Evolutionary conservation across 805 yeast species (phyloP).

Genomic region (Wickerhamiella sergipiensis): DNA sequence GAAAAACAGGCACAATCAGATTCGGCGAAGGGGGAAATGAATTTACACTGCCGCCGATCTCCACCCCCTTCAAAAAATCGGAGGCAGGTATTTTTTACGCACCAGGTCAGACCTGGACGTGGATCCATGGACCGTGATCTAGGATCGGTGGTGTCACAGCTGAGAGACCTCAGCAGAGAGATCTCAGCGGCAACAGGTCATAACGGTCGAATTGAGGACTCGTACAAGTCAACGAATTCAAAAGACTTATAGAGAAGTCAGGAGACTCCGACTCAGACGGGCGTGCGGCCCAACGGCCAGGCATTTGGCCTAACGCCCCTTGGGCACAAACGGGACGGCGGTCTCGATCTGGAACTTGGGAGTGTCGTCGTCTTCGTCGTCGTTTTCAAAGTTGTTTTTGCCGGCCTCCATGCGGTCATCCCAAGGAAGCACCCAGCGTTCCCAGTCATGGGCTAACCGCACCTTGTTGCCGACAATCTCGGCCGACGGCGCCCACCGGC

Average conservation of each 20-base stretch:
- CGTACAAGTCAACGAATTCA: too few species aligned
- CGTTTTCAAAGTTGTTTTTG: slow-evolving; percentile 27
- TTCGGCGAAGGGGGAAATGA: not conserved
- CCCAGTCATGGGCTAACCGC: slow-evolving; percentile 44
- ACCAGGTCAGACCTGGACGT: too few species aligned
- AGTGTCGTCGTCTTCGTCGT: slow-evolving; percentile 12
- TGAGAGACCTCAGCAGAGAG: too few species aligned
- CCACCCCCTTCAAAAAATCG: not conserved
- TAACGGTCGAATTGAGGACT: too few species aligned
- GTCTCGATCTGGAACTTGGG: slow-evolving; percentile 25
- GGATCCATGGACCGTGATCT: too few species aligned
- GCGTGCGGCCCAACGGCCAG: too few species aligned
- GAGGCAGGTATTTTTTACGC: not conserved
- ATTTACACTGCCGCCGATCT: not conserved
- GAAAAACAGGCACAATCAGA: not conserved
- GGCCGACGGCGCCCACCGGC: slow-evolving; percentile 38
- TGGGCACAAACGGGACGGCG: slow-evolving; percentile 27
- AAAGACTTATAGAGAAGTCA: too few species aligned
- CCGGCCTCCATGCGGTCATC: slow-evolving; percentile 37
- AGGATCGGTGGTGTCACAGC: too few species aligned
- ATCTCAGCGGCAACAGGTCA: too few species aligned
- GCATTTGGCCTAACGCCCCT: slow-evolving; percentile 5
- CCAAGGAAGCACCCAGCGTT: slow-evolving; percentile 55
- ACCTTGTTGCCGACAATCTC: slow-evolving; percentile 43
- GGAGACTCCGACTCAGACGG: too few species aligned